Evolutionary conservation across 1,139 yeast species (phyloP).

Genomic region (Debaryomycetaceae sp.): DNA sequence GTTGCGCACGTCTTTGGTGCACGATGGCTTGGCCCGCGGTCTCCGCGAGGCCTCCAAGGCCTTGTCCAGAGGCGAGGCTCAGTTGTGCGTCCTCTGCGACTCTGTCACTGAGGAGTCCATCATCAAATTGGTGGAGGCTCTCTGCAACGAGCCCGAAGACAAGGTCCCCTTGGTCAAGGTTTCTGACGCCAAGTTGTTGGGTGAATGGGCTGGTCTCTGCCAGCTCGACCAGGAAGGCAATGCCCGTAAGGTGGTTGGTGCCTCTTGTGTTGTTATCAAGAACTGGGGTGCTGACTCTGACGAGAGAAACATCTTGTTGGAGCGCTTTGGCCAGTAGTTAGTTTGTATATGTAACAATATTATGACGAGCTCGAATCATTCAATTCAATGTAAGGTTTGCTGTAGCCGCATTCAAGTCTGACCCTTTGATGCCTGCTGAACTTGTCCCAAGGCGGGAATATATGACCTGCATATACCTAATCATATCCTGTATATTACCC

Average conservation of each 20-base stretch:
- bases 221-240: slow-evolving; percentile 99
- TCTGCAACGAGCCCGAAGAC: slow-evolving; percentile 95
- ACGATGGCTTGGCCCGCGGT: slow-evolving; percentile 99
- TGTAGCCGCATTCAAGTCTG: too few species aligned
- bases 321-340: slow-evolving; percentile 89
- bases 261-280: slow-evolving; percentile 98
- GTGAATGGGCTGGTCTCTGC: slow-evolving; percentile 99
- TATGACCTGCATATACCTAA: too few species aligned
- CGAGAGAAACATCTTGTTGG: slow-evolving; percentile 94
- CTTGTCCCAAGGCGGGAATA: too few species aligned
- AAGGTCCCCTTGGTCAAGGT: slow-evolving; percentile 98
- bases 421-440: too few species aligned
- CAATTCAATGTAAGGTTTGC: too few species aligned
- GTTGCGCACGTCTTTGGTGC: slow-evolving; percentile 94
- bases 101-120: slow-evolving; percentile 97
- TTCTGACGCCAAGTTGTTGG: slow-evolving; percentile 98
- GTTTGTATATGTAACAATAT: slow-evolving; percentile 6
- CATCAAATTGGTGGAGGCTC: slow-evolving; percentile 97
- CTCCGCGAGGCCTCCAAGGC: slow-evolving; percentile 99
- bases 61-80: slow-evolving; percentile 94
- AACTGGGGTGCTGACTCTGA: slow-evolving; percentile 99
- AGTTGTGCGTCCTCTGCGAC: slow-evolving; percentile 95
- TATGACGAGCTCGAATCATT: neutral
- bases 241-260: slow-evolving; percentile 99
- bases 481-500: too few species aligned